Base-by-base conservation (phyloP, 495 filamentous ascomycete genomes). In the Annulohypoxylon maeteangense region DNA sequence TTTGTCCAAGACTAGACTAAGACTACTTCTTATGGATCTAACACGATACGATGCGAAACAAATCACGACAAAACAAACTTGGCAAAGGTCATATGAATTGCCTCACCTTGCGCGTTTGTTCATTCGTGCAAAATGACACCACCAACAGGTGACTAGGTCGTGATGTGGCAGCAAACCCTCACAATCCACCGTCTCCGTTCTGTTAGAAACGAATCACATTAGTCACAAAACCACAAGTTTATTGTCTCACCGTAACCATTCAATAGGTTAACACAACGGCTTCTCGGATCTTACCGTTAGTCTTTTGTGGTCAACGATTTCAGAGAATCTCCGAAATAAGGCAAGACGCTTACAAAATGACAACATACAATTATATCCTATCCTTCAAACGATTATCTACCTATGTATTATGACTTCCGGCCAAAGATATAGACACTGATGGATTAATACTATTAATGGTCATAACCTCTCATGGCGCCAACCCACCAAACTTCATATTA, bases 81-180 rank as follows among this genome's bases (percentile, higher is more conserved):
- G 14, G 20, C 27, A 54, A 54, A 54, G 20, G 4, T n/a, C 11
- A 14, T 42, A 42, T 16, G 11, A 42, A 5, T 27, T 29, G 23
- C 4, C 7, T 32, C 2, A 20, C 27, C 29, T 31, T 31, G 25
- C 18, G 14, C 23, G 50, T 32, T 54, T 54, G 50, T 54, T 20
- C 27, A 34, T 51, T 51, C 2, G 23, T 10, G 4, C 4, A 2
- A 14, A 29, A 51, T 51, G 23, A 31, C 11, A 34, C 50, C 50
- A 54, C 29, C 29, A 54, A 54, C 50, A 54, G 50, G 50, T 54
- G 50, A 54, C 27, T 14, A 0, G 16, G 8, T 1, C 29, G 18
- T 54, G 50, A 34, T 54, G 50, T 54, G 50, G 50, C 50, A 54
- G 23, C 23, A 53, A 53, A 53, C 11, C 25, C 48, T 29, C 48